Conservation (phyloP, 2,329 filamentous ascomycete species). For the Hypoxylon sp. region DNA sequence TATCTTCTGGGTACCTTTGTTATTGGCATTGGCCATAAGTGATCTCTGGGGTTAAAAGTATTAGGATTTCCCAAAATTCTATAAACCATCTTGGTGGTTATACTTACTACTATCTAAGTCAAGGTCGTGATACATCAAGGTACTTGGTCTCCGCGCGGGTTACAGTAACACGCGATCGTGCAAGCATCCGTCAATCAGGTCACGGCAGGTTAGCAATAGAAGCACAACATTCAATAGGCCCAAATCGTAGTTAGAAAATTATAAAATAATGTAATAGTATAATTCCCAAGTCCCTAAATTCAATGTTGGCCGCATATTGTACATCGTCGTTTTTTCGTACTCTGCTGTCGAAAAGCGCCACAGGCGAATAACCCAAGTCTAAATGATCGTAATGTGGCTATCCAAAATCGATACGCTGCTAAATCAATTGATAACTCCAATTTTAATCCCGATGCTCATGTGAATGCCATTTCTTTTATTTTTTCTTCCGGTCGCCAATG, state of each 20-base stretch:
- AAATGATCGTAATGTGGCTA: constrained; percentile 8
- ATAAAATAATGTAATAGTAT: neutral
- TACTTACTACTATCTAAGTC: neutral
- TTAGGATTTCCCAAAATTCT: neutral
- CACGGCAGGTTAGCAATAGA: neutral
- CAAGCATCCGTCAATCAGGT: neutral
- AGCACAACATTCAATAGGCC: neutral
- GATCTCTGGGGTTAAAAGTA: neutral
- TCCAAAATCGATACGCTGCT: constrained; percentile 3
- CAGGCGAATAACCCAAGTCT: neutral
- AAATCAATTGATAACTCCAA: constrained; percentile 20
- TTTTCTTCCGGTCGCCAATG: neutral
- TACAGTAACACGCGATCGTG: neutral
- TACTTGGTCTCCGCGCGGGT: neutral
- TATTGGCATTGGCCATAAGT: neutral
- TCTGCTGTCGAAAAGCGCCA: neutral
- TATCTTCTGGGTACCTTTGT: neutral
- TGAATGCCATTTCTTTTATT: constrained; percentile 20
- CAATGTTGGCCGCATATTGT: constrained; percentile 1
- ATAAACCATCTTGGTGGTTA: neutral
- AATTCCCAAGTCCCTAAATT: constrained; percentile 1
- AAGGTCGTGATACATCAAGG: too few relatives aligned
- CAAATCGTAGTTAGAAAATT: neutral
- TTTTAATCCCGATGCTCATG: constrained; percentile 2
- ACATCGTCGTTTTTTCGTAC: neutral